Conservation (phyloP, 2,329 filamentous ascomycete species). For the Claviceps africana region DNA sequence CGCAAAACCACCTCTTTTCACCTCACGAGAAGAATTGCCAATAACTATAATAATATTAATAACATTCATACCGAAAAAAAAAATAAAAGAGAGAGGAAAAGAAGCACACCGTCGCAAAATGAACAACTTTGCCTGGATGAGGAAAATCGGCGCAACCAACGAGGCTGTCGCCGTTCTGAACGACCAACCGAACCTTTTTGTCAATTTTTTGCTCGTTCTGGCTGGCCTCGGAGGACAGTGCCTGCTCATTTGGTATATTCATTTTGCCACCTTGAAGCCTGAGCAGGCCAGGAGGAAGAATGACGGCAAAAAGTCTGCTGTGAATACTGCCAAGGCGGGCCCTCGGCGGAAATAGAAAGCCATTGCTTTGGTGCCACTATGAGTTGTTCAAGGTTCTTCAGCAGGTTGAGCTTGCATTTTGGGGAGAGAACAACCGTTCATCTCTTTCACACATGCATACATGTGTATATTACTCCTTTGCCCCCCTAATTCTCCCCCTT, state of each 20-base stretch:
- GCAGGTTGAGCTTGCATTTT: background rate
- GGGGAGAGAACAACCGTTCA: background rate
- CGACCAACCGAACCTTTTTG: slow-evolving; percentile 46
- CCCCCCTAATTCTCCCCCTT: background rate
- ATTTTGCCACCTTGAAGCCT: slow-evolving; percentile 45
- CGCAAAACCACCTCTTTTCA: no score
- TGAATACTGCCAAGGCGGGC: background rate
- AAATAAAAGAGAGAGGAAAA: background rate
- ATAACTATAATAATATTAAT: background rate
- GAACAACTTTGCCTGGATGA: slow-evolving; percentile 44
- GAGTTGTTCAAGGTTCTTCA: background rate
- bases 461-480: background rate
- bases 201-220: slow-evolving; percentile 40
- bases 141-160: slow-evolving; percentile 40
- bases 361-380: background rate
- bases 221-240: slow-evolving; percentile 32
- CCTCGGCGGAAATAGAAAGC: background rate
- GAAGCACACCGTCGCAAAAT: slow-evolving; percentile 12
- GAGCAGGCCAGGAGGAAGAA: slow-evolving; percentile 40
- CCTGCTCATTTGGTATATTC: slow-evolving; percentile 42
- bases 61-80: background rate
- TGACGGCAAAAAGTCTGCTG: slow-evolving; percentile 8
- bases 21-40: no score
- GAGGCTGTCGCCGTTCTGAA: slow-evolving; percentile 46
- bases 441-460: background rate